These are phyloP conservation scores for Lodderomyces pseudojiufengensis DNA, from an alignment of 1,139 yeast genomes.

Conservation along the genomic window DNA sequence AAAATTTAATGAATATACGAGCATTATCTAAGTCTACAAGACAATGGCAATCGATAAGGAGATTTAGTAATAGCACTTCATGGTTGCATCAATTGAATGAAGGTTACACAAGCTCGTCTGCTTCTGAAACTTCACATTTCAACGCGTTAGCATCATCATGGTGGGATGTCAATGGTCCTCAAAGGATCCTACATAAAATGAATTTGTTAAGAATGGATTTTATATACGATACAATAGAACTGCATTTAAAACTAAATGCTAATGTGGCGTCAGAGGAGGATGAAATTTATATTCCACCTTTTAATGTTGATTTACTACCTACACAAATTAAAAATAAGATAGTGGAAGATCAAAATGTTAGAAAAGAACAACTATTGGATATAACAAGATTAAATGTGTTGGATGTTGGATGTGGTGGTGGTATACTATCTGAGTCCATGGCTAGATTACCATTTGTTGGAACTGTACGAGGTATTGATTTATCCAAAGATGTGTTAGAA, in stretches of 20 bases:
- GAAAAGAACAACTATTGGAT: slow-evolving; percentile 38
- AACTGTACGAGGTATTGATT: slow-evolving; percentile 76
- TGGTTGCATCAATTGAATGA: background rate
- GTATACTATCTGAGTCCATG: slow-evolving; percentile 80
- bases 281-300: slow-evolving; percentile 73
- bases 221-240: slow-evolving; percentile 56
- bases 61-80: background rate
- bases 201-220: slow-evolving; percentile 86
- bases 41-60: background rate
- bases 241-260: slow-evolving; percentile 44
- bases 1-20: background rate
- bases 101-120: slow-evolving; percentile 13
- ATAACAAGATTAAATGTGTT: slow-evolving; percentile 48
- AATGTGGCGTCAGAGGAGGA: slow-evolving; percentile 36
- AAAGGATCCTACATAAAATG: slow-evolving; percentile 91
- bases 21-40: background rate
- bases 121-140: slow-evolving; percentile 71
- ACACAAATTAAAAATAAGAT: slow-evolving; percentile 44
- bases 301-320: slow-evolving; percentile 65
- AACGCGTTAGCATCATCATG: slow-evolving; percentile 80
- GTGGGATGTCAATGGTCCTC: slow-evolving; percentile 98
- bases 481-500: slow-evolving; percentile 74
- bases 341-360: slow-evolving; percentile 42
- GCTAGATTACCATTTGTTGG: slow-evolving; percentile 69
- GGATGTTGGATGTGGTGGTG: slow-evolving; percentile 98